Evolutionary conservation across 495 filamentous ascomycete genomes (phyloP).

Genomic region (Penicillium paradoxum): DNA sequence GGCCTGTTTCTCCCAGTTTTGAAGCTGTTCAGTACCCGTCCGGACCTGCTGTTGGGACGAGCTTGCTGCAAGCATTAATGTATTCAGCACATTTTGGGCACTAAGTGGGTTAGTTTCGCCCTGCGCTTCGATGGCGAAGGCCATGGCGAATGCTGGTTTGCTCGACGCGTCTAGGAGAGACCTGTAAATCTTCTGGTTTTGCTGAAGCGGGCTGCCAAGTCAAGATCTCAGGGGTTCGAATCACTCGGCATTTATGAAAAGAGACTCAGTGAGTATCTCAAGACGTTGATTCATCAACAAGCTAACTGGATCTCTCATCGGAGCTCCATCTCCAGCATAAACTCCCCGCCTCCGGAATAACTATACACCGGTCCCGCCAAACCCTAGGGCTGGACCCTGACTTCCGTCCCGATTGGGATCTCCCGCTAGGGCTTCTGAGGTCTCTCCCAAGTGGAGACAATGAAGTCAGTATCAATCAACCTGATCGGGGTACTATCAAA

Average conservation of each 20-base stretch:
- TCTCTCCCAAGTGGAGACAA: conserved; percentile 9
- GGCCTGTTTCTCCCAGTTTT: conserved; percentile 72
- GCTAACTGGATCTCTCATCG: not conserved
- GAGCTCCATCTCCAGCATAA: conserved; percentile 1
- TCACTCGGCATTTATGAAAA: not conserved
- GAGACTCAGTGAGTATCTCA: not conserved
- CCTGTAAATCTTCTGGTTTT: not conserved
- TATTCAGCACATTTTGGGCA: conserved; percentile 64
- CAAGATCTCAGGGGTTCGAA: not conserved
- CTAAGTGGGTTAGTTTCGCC: conserved; percentile 60
- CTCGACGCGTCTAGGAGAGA: conserved; percentile 2
- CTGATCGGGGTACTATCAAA: not conserved
- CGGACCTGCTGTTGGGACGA: conserved; percentile 68
- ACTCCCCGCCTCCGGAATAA: conserved; percentile 31
- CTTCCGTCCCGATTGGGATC: conserved; percentile 9
- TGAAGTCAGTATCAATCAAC: conserved; percentile 18
- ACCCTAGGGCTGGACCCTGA: conserved; percentile 35
- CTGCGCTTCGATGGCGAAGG: conserved; percentile 47
- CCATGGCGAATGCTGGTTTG: conserved; percentile 28
- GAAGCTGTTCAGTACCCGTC: conserved; percentile 74
- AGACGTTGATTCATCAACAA: not conserved
- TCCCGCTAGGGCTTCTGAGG: conserved; percentile 20
- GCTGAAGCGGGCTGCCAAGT: not conserved
- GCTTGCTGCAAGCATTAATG: conserved; percentile 68
- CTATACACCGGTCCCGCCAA: conserved; percentile 20